These are phyloP conservation scores for Leccinum subfulvum DNA, from an alignment of 1,284 basidiomycete genomes.

Conservation along the genomic window DNA sequence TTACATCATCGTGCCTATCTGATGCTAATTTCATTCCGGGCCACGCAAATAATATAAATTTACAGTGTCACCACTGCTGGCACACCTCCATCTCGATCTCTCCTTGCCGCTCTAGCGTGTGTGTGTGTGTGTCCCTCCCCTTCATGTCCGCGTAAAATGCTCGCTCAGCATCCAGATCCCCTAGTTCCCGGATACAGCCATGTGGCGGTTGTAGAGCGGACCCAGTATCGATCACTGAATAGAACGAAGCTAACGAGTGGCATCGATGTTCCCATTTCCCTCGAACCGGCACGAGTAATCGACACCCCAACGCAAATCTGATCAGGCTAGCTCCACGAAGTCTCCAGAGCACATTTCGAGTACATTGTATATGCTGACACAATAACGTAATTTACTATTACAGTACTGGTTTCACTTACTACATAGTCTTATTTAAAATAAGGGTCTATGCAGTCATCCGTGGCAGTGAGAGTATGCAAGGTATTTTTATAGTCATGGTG, in stretches of 20 bases:
- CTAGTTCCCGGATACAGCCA: neutral
- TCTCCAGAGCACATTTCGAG: neutral
- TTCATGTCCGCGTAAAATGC: constrained; percentile 21
- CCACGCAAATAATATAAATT: neutral
- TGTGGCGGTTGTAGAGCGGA: constrained; percentile 21
- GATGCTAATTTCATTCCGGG: constrained; percentile 22
- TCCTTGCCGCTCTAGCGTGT: neutral
- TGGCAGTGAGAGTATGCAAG: constrained; percentile 21
- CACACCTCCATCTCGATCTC: constrained; percentile 1
- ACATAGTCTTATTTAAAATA: constrained; percentile 10
- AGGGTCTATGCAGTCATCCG: constrained; percentile 11
- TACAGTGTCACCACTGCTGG: constrained; percentile 13
- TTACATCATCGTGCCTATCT: constrained; percentile 30
- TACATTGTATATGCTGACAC: constrained; percentile 7
- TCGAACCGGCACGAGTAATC: neutral
- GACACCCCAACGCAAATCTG: constrained; percentile 5
- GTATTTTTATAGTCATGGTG: constrained; percentile 28
- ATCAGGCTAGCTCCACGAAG: neutral
- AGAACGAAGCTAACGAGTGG: constrained; percentile 9
- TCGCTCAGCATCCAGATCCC: constrained; percentile 7
- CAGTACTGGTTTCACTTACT: constrained; percentile 6
- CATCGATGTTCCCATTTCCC: constrained; percentile 1
- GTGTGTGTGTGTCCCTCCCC: neutral
- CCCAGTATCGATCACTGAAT: constrained; percentile 3
- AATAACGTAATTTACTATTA: constrained; percentile 26